Evolutionary conservation across 768 basidiomycete species (phyloP).

Genomic region (Trametes cinnabarina): DNA sequence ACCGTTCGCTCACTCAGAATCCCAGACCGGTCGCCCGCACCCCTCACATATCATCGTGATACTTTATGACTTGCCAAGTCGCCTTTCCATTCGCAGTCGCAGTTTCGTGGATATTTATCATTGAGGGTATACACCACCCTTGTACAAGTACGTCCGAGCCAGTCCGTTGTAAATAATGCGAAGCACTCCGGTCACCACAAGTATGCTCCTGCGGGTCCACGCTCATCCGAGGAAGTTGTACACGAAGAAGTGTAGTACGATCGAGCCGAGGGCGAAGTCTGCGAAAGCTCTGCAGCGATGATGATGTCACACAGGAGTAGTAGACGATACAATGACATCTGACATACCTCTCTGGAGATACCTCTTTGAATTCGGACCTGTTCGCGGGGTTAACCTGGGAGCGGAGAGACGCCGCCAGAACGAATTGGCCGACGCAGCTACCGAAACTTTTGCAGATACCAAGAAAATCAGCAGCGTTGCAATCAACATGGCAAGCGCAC

Average conservation of each 20-base stretch:
- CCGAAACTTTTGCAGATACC: constrained; percentile 62
- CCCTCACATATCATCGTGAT: background rate
- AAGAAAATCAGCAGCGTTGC: too few relatives aligned
- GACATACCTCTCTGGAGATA: constrained; percentile 89
- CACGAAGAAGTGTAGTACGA: constrained; percentile 96
- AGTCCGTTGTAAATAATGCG: background rate
- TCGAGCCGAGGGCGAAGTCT: constrained; percentile 92
- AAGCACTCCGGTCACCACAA: background rate
- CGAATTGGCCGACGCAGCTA: constrained; percentile 95
- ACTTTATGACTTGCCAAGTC: background rate
- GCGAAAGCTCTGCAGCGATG: constrained; percentile 78
- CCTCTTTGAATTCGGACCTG: constrained; percentile 77
- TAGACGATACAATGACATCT: background rate
- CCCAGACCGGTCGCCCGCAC: background rate
- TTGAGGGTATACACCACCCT: constrained; percentile 2
- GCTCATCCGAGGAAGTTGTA: constrained; percentile 92
- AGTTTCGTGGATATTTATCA: constrained; percentile 11
- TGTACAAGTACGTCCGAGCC: constrained; percentile 16
- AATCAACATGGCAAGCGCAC: too few relatives aligned
- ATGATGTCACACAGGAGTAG: background rate
- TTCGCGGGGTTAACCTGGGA: constrained; percentile 90
- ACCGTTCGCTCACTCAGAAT: background rate
- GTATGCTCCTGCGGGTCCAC: too few relatives aligned
- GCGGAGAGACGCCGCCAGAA: constrained; percentile 87
- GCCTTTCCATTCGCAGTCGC: background rate